phyloP scores from a whole-genome alignment of 2,329 filamentous ascomycete genomes.

The Metarhizium humberi region DNA sequence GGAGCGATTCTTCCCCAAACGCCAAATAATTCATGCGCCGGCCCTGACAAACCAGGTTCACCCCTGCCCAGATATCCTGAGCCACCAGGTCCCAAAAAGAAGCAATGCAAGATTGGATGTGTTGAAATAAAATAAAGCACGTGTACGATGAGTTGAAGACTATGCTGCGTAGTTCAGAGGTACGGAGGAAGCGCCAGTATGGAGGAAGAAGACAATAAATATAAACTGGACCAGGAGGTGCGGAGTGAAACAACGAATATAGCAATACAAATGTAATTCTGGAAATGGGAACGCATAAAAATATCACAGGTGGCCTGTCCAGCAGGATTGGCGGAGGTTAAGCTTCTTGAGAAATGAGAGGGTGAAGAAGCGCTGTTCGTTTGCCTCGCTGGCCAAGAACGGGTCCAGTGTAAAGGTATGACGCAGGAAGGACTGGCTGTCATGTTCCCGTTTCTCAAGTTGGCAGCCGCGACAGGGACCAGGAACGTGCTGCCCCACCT shows the following conservation, averaged over 20 bases:
- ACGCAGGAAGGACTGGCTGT: conserved; percentile 10
- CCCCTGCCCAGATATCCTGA: neutral
- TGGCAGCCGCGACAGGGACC: conserved; percentile 6
- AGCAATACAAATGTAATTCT: neutral
- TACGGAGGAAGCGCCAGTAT: neutral
- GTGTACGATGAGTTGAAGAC: neutral
- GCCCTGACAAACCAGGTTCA: neutral
- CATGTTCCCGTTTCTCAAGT: neutral
- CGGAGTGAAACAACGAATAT: neutral
- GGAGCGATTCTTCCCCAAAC: neutral
- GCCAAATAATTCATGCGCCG: neutral
- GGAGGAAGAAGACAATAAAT: neutral
- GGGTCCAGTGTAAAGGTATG: conserved; percentile 2
- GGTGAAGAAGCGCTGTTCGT: conserved; percentile 1
- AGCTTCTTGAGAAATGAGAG: neutral
- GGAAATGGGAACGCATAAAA: neutral
- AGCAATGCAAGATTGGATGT: neutral
- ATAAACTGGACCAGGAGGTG: neutral
- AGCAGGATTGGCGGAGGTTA: conserved; percentile 7
- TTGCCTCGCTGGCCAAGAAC: neutral
- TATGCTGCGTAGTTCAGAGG: neutral
- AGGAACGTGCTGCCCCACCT: conserved; percentile 1
- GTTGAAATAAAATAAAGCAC: neutral
- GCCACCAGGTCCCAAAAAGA: neutral
- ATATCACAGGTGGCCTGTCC: conserved; percentile 1